Evolutionary conservation across 2,329 filamentous ascomycete genomes (phyloP).

Genomic region (Claviceps humidiphila): DNA sequence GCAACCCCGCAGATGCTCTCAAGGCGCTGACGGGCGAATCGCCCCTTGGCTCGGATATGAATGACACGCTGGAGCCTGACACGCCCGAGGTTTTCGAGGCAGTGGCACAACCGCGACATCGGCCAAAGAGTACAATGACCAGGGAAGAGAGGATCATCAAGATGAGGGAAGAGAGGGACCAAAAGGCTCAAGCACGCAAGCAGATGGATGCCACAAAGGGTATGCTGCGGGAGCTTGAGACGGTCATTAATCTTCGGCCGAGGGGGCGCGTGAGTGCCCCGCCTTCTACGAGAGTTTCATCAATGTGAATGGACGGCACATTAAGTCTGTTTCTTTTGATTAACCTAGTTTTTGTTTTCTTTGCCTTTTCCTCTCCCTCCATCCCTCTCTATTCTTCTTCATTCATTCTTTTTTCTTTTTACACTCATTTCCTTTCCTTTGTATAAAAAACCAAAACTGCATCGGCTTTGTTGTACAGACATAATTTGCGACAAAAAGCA

Average conservation of each 20-base stretch:
- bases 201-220: conserved; percentile 69
- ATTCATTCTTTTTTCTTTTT: not conserved
- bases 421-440: not conserved
- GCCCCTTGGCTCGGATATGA: conserved; percentile 37
- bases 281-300: conserved; percentile 19
- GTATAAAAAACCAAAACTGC: not conserved
- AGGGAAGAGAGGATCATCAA: conserved; percentile 78
- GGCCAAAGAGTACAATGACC: conserved; percentile 55
- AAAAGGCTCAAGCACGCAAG: conserved; percentile 57
- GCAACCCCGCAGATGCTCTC: conserved; percentile 47
- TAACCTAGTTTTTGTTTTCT: not conserved
- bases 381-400: not conserved
- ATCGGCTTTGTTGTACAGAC: not conserved
- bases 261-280: conserved; percentile 25
- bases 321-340: not conserved
- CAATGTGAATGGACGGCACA: conserved; percentile 22
- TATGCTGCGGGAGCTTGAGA: conserved; percentile 88
- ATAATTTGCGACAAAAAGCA: not conserved
- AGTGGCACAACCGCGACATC: conserved; percentile 51
- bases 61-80: conserved; percentile 45
- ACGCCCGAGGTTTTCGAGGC: conserved; percentile 83
- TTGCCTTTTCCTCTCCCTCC: not conserved
- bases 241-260: conserved; percentile 55
- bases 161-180: conserved; percentile 75
- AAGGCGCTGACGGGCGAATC: conserved; percentile 65